phyloP scores from a whole-genome alignment of 257 asterid genomes.

The Rehmannia glutinosa region DNA sequence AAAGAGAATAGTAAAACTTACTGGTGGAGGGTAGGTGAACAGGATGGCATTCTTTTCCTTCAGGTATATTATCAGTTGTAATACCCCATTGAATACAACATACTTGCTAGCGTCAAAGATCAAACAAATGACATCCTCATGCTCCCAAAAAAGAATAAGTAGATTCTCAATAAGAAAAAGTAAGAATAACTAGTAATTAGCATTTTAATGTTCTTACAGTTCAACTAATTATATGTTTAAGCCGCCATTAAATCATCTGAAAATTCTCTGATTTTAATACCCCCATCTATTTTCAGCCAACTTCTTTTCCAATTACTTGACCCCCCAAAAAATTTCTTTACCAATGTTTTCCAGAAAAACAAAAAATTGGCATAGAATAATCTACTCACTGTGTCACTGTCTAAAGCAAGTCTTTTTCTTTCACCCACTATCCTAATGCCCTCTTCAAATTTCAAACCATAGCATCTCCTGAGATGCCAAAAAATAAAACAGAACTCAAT shows the following conservation, averaged over 20 bases:
- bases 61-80: slow-evolving; percentile 60
- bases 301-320: not conserved
- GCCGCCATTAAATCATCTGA: not conserved
- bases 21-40: slow-evolving; percentile 83
- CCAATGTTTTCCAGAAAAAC: not conserved
- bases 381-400: no score
- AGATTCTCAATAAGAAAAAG: no score
- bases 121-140: slow-evolving; percentile 14
- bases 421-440: not conserved
- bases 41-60: slow-evolving; percentile 90
- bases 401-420: not conserved
- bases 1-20: slow-evolving; percentile 37
- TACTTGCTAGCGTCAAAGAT: slow-evolving; percentile 87
- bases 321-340: not conserved
- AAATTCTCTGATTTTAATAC: not conserved
- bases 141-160: not conserved
- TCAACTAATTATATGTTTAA: not conserved
- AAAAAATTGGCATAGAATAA: no score
- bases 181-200: not conserved
- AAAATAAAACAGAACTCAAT: not conserved
- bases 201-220: not conserved
- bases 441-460: not conserved
- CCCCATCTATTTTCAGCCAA: not conserved
- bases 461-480: no score
- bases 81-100: slow-evolving; percentile 67